phyloP scores from a whole-genome alignment of 345 rosid species.

The Salix udensis region DNA sequence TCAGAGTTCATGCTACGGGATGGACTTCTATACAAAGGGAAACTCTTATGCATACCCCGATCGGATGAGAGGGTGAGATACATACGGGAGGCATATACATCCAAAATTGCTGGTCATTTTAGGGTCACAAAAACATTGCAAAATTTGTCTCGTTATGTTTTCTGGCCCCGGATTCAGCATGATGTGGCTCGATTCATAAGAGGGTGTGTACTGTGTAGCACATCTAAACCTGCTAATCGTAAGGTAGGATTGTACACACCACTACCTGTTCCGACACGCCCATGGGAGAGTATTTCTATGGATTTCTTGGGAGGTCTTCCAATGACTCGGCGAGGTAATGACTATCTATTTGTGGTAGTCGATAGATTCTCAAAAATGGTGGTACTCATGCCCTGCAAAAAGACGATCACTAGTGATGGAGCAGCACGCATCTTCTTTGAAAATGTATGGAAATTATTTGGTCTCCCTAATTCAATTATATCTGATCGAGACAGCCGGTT shows the following conservation, averaged over 20 bases:
- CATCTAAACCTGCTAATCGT: background rate
- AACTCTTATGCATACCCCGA: background rate
- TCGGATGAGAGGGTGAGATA: background rate
- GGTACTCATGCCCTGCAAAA: background rate
- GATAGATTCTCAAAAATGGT: background rate
- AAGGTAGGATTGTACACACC: background rate
- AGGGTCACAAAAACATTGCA: background rate
- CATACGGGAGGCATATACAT: background rate
- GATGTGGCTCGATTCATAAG: background rate
- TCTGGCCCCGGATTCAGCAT: background rate
- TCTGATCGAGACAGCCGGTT: background rate
- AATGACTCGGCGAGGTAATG: background rate
- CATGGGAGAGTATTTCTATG: conserved; percentile 1
- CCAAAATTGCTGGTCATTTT: background rate
- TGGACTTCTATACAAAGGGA: background rate
- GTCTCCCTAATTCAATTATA: background rate
- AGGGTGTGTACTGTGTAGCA: background rate
- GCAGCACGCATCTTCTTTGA: background rate
- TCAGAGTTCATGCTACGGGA: background rate
- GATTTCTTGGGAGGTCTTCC: background rate
- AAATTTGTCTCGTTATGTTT: background rate
- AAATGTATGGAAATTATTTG: background rate
- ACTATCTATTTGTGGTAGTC: background rate
- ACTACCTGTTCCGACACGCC: background rate
- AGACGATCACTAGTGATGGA: background rate